These are phyloP conservation scores for Metschnikowia arizonensis DNA, from an alignment of 805 yeast species.

Conservation along the genomic window DNA sequence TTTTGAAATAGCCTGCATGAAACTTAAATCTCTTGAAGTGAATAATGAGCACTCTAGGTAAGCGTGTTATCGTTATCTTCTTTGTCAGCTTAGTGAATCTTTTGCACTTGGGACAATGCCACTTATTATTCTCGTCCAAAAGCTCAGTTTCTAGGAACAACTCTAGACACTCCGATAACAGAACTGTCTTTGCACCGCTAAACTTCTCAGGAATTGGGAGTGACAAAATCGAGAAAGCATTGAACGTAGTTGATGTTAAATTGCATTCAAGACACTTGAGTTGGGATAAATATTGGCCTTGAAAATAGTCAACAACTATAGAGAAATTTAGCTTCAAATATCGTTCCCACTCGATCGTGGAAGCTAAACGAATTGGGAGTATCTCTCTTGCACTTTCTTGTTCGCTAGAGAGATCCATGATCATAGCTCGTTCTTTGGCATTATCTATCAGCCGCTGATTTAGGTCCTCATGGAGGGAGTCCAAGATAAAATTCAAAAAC, in stretches of 20 bases:
- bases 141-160: constrained; percentile 73
- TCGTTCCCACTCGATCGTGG: constrained; percentile 89
- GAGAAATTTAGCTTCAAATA: constrained; percentile 77
- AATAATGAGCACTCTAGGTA: constrained; percentile 75
- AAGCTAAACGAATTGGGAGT: constrained; percentile 72
- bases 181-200: constrained; percentile 20
- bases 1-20: constrained; percentile 45
- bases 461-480: constrained; percentile 78
- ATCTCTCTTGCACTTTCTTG: constrained; percentile 72
- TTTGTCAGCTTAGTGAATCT: constrained; percentile 61
- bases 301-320: constrained; percentile 73
- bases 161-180: constrained; percentile 64
- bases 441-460: constrained; percentile 51
- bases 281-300: constrained; percentile 84
- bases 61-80: constrained; percentile 64
- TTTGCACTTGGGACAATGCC: constrained; percentile 81
- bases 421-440: constrained; percentile 30
- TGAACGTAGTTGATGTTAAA: constrained; percentile 79
- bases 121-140: constrained; percentile 71
- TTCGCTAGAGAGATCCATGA: constrained; percentile 47
- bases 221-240: constrained; percentile 73
- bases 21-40: constrained; percentile 78
- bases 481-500: constrained; percentile 69
- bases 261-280: constrained; percentile 70
- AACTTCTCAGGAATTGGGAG: constrained; percentile 66